Evolutionary conservation across 768 basidiomycete genomes (phyloP).

Genomic region (Lactifluus hygrophoroides): DNA sequence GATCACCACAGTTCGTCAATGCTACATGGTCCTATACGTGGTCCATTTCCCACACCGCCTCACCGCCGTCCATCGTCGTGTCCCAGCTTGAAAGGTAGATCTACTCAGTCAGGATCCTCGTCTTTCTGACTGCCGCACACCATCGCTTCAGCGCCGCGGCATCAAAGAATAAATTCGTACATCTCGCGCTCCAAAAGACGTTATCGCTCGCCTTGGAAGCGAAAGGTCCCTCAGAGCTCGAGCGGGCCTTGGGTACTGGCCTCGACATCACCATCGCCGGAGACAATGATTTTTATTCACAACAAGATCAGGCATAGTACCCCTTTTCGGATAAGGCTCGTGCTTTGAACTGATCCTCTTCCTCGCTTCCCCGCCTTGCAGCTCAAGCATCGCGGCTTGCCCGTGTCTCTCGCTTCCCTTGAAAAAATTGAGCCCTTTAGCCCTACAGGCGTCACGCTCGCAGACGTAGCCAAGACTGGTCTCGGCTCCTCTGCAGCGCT

Average conservation of each 20-base stretch:
- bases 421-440: constrained; percentile 67
- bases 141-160: constrained; percentile 12
- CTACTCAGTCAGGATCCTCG: neutral
- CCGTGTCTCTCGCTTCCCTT: constrained; percentile 56
- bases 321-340: neutral
- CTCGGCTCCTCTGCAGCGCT: constrained; percentile 95
- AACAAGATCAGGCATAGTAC: constrained; percentile 63
- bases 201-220: constrained; percentile 59
- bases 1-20: constrained; percentile 85
- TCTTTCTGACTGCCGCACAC: neutral
- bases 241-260: constrained; percentile 39
- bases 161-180: constrained; percentile 82
- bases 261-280: constrained; percentile 79
- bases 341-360: neutral
- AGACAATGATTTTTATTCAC: constrained; percentile 98
- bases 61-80: constrained; percentile 20
- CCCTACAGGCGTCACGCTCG: constrained; percentile 55
- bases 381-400: constrained; percentile 56
- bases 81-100: constrained; percentile 24
- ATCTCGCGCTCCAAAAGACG: constrained; percentile 77
- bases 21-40: constrained; percentile 71
- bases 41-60: constrained; percentile 28
- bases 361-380: constrained; percentile 25
- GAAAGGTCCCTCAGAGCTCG: constrained; percentile 36
- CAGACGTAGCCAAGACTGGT: constrained; percentile 94